Conservation (phyloP, 2,329 filamentous ascomycete species). For the Scytalidium lignicola region DNA sequence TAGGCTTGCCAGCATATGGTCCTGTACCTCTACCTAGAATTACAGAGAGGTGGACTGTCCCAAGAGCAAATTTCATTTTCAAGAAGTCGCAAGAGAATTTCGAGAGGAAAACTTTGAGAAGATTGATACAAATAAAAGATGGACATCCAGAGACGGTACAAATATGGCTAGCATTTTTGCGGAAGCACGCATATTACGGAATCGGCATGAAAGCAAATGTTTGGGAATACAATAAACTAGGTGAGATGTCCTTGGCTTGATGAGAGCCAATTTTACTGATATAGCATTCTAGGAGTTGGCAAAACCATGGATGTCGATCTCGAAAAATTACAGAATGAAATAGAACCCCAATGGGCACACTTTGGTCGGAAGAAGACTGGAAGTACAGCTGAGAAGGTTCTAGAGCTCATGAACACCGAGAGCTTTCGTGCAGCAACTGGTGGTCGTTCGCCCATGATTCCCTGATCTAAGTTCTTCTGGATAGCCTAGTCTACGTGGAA, state of each 20-base stretch:
- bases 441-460: slow-evolving; percentile 22
- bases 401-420: slow-evolving; percentile 51
- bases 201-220: slow-evolving; percentile 99
- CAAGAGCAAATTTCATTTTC: slow-evolving; percentile 82
- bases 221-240: slow-evolving; percentile 76
- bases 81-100: slow-evolving; percentile 99
- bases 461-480: background rate
- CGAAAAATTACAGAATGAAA: slow-evolving; percentile 35
- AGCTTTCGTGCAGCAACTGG: slow-evolving; percentile 32
- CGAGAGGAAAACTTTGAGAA: slow-evolving; percentile 79
- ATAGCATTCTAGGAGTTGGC: slow-evolving; percentile 37
- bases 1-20: slow-evolving; percentile 78
- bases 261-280: slow-evolving; percentile 10
- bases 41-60: slow-evolving; percentile 91
- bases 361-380: slow-evolving; percentile 47
- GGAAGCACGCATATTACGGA: slow-evolving; percentile 91
- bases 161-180: slow-evolving; percentile 85
- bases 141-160: slow-evolving; percentile 85
- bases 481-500: background rate
- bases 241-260: slow-evolving; percentile 36
- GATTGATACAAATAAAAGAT: slow-evolving; percentile 89
- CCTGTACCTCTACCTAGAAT: slow-evolving; percentile 82
- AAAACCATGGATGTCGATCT: slow-evolving; percentile 47
- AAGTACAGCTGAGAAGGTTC: slow-evolving; percentile 48
- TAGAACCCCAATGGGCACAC: slow-evolving; percentile 49